Percentiles rank a stretch among this genome's conserved stretches.
Conservation (phyloP, 129 eudicot species). For the Artemisia annua region DNA sequence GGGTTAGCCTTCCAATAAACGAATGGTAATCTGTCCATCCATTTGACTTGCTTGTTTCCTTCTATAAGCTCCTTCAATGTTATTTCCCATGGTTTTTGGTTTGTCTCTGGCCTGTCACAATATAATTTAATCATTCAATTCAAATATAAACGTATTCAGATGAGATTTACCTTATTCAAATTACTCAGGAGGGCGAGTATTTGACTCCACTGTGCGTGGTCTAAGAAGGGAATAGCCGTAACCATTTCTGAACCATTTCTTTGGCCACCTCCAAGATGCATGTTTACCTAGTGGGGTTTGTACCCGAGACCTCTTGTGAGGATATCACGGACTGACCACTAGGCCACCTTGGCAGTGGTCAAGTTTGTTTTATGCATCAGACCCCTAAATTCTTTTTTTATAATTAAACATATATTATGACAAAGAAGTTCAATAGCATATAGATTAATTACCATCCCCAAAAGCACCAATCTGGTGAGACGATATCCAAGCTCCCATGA, state of each 20-base stretch:
- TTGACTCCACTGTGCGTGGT: too few species aligned
- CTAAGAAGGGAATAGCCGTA: too few species aligned
- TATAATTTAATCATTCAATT: background rate
- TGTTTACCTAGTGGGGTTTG: too few species aligned
- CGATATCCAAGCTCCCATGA: constrained; percentile 66
- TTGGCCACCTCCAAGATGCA: too few species aligned
- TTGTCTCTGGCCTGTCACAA: constrained; percentile 48
- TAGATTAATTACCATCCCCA: constrained; percentile 73
- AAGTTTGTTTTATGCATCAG: too few species aligned
- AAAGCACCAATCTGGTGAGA: constrained; percentile 90
- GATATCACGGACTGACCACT: too few species aligned
- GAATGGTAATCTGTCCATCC: constrained; percentile 41
- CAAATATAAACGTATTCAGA: too few species aligned
- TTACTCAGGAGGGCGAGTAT: too few species aligned
- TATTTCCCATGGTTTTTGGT: constrained; percentile 44
- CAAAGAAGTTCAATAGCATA: background rate
- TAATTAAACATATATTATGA: background rate
- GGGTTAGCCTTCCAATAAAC: constrained; percentile 59
- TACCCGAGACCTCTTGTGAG: too few species aligned
- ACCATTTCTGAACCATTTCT: too few species aligned
- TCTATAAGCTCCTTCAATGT: constrained; percentile 29
- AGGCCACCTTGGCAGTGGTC: too few species aligned
- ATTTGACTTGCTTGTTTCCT: constrained; percentile 38
- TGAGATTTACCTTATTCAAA: too few species aligned
- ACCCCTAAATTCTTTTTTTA: background rate